Base-by-base conservation (phyloP, 371 early-diverging fungal genomes). In the Batrachochytrium dendrobatidis region DNA sequence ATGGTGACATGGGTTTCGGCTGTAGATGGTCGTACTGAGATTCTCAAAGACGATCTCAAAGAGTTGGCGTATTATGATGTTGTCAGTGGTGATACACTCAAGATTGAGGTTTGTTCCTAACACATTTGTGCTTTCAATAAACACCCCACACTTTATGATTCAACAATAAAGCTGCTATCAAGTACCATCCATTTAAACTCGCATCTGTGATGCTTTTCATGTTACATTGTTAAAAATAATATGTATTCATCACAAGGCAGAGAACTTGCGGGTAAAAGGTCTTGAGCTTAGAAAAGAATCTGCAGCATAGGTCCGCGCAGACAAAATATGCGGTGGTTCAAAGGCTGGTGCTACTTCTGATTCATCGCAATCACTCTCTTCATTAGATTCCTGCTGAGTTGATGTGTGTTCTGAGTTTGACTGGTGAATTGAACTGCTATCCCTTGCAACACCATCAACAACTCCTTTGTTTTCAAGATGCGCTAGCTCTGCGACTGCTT, bases 261-360 rank as follows among this genome's bases (percentile, higher is more conserved):
- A 39, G 39, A n/a, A 39, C 39, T 39, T 39, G 39, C 39, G 39
- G 39, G 12, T 39, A n/a, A 39, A 39, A 12, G 39, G 39, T n/a
- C 39, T 12, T 39, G 39, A 15, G 39, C 39, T 39, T 12, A 39
- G 39, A n/a, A 39, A 39, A n/a, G 15, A 15, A n/a, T 12, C 12
- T n/a, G 15, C 39, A n/a, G 39, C 39, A 39, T 39, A 39, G 15
- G 39, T 39, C 15, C 39, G 39, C 39, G 39, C 39, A 39, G 39
- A 39, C 39, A 39, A 15, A n/a, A 39, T n/a, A 39, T 39, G 39
- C 39, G 39, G 39, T n/a, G 39, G 39, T n/a, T 39, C 39, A 39
- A 39, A 39, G 15, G 39, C 15, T n/a, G 39, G 39, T n/a, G 39
- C 15, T n/a, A n/a, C 12, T 39, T n/a, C 39, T 15, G 12, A 12